Conservation (phyloP, 164 flowering plant genomes). For the Platanus orientalis region DNA sequence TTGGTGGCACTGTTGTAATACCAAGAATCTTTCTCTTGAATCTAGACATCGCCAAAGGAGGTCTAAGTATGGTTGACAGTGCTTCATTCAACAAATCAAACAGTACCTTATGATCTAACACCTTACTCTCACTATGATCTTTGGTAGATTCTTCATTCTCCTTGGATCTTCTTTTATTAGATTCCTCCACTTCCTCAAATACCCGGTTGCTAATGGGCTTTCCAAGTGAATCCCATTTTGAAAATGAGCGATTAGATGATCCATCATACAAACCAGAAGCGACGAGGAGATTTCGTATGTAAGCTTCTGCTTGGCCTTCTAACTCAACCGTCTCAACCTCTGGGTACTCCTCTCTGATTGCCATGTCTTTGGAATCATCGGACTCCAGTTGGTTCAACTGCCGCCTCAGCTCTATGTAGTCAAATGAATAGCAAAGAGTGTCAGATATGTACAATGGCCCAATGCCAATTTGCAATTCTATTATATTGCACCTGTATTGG, state of each 20-base stretch:
- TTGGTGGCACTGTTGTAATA: conserved; percentile 22
- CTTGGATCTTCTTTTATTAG: conserved; percentile 28
- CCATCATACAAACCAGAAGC: conserved; percentile 73
- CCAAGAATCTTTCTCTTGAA: conserved; percentile 33
- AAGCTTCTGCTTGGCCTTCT: conserved; percentile 53
- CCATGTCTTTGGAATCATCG: conserved; percentile 31
- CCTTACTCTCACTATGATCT: conserved; percentile 15
- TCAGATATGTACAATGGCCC: background rate
- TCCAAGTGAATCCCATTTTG: conserved; percentile 46
- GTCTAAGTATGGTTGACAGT: conserved; percentile 42
- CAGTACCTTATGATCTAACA: conserved; percentile 45
- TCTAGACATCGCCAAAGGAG: conserved; percentile 33
- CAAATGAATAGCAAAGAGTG: no score
- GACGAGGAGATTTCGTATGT: conserved; percentile 65
- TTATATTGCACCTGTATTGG: no score
- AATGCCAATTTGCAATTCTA: background rate
- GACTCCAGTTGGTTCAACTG: conserved; percentile 61
- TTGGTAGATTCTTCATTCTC: conserved; percentile 31
- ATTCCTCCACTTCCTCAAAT: conserved; percentile 69
- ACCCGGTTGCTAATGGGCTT: conserved; percentile 50
- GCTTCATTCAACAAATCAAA: conserved; percentile 73
- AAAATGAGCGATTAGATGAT: conserved; percentile 29
- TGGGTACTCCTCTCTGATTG: conserved; percentile 25
- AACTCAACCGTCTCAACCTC: conserved; percentile 35
- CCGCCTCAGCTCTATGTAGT: conserved; percentile 55